These are phyloP conservation scores for Gossypium aridum DNA, from an alignment of 441 rosid species.

Conservation along the genomic window DNA sequence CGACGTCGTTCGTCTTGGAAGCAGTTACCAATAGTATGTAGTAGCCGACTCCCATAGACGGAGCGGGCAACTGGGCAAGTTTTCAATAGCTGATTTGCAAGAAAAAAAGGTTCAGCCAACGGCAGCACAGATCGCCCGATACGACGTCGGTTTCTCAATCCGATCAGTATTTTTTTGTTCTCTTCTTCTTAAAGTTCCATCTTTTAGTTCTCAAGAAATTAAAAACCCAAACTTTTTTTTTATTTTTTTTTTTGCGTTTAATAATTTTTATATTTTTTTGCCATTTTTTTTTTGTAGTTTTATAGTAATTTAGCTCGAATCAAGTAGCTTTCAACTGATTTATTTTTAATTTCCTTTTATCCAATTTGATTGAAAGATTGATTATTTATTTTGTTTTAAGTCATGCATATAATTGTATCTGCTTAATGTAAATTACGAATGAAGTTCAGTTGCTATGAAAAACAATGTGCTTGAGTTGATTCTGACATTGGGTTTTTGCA, in stretches of 20 bases:
- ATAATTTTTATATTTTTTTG: not conserved
- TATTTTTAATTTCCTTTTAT: not conserved
- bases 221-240: not conserved
- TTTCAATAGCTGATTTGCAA: not conserved
- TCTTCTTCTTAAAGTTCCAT: not conserved
- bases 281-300: not conserved
- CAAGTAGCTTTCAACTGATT: not conserved
- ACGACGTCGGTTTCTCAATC: not conserved
- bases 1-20: not conserved
- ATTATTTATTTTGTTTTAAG: not conserved
- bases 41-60: not conserved
- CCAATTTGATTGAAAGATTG: not conserved
- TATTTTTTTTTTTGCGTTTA: not conserved
- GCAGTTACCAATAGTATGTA: not conserved
- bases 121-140: not conserved
- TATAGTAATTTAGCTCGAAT: not conserved
- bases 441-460: not conserved
- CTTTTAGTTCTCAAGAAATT: not conserved
- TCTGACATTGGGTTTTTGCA: constrained; percentile 1
- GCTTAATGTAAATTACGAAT: not conserved
- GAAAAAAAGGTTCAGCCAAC: not conserved
- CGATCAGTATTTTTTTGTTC: not conserved
- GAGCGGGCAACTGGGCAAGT: not conserved
- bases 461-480: not conserved
- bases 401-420: not conserved